These are phyloP conservation scores for Phytophthora foliorum DNA, from an alignment of 352 stramenopile species.

Conservation along the genomic window DNA sequence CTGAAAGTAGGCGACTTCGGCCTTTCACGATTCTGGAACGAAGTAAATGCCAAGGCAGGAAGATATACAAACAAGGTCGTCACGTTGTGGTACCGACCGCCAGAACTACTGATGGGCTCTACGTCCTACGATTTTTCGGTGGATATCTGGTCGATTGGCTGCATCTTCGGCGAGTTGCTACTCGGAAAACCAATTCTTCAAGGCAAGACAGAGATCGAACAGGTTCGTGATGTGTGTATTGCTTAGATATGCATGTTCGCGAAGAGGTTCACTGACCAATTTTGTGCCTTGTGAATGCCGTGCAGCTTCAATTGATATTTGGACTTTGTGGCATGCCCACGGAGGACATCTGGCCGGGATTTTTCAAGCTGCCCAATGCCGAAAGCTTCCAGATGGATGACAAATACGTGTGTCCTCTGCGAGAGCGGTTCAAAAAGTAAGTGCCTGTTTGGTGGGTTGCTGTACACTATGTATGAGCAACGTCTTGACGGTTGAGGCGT, in stretches of 20 bases:
- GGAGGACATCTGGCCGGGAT: constrained; percentile 83
- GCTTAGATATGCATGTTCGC: constrained; percentile 1
- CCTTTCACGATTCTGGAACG: constrained; percentile 87
- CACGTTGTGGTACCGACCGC: constrained; percentile 95
- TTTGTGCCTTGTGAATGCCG: not conserved
- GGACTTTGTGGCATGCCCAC: constrained; percentile 80
- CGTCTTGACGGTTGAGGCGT: constrained; percentile 1
- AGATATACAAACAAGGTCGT: constrained; percentile 96
- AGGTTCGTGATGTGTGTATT: constrained; percentile 52
- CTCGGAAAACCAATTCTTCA: constrained; percentile 84
- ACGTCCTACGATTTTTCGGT: constrained; percentile 94
- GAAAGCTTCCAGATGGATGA: constrained; percentile 79
- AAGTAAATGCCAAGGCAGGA: constrained; percentile 85
- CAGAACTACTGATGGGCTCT: constrained; percentile 93
- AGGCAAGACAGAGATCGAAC: constrained; percentile 85
- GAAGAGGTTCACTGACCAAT: not conserved
- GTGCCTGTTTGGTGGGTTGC: constrained; percentile 14
- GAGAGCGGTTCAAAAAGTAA: constrained; percentile 86
- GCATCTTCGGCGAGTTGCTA: constrained; percentile 87
- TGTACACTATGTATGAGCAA: not conserved
- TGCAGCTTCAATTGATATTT: constrained; percentile 83
- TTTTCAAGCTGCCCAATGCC: constrained; percentile 77
- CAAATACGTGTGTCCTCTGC: constrained; percentile 79
- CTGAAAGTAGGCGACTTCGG: constrained; percentile 89
- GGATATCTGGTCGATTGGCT: constrained; percentile 96